phyloP scores from a whole-genome alignment of 179 eudicot species.

The Beta corolliflora region DNA sequence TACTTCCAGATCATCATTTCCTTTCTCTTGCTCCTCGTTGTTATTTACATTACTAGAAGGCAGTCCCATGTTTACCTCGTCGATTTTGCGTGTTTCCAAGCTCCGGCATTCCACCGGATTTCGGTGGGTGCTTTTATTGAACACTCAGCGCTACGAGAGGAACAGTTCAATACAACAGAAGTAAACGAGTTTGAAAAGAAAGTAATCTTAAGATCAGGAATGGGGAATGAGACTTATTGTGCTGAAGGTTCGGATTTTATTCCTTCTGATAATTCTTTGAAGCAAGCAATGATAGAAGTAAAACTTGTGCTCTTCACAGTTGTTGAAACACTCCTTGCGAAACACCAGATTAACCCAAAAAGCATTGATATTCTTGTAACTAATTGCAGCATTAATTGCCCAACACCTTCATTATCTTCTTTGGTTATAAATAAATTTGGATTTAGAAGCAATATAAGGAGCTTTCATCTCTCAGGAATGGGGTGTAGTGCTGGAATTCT shows the following conservation, averaged over 20 bases:
- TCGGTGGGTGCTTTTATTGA: conserved; percentile 46
- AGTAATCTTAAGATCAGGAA: conserved; percentile 42
- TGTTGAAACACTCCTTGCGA: conserved; percentile 35
- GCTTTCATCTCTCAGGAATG: conserved; percentile 48
- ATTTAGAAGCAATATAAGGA: conserved; percentile 41
- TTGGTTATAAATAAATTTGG: conserved; percentile 46
- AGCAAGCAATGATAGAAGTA: conserved; percentile 33
- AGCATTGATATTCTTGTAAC: conserved; percentile 46
- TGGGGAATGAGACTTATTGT: conserved; percentile 46
- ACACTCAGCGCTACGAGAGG: conserved; percentile 29
- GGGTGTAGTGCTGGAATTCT: conserved; percentile 50
- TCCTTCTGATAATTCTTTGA: conserved; percentile 38
- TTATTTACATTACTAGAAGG: conserved; percentile 19
- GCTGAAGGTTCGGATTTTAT: conserved; percentile 34
- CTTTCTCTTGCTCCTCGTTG: conserved; percentile 15
- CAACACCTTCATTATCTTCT: conserved; percentile 47
- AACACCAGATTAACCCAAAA: conserved; percentile 41
- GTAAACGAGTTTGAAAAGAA: conserved; percentile 39
- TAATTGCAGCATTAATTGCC: conserved; percentile 49
- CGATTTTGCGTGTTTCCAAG: conserved; percentile 44
- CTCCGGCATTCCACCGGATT: conserved; percentile 34
- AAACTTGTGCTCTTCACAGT: conserved; percentile 38
- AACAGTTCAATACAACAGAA: conserved; percentile 16
- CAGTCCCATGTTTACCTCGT: conserved; percentile 30
- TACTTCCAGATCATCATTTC: conserved; percentile 28